Percentiles rank a stretch among this genome's conserved stretches.
These are phyloP conservation scores for Clavispora asparagi DNA, from an alignment of 805 yeast species.

Conservation along the genomic window DNA sequence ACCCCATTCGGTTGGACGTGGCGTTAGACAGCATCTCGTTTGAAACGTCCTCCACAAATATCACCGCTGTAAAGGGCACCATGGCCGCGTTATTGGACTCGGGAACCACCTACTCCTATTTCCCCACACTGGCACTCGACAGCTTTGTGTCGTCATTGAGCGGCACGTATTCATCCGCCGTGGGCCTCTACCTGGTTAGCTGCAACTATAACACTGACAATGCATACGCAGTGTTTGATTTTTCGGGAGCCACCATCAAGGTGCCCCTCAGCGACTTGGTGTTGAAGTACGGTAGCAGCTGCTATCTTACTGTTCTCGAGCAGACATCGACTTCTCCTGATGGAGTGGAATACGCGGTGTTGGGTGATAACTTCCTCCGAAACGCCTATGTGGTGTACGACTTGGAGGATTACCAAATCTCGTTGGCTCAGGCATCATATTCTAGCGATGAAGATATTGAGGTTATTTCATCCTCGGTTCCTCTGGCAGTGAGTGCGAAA, in stretches of 20 bases:
- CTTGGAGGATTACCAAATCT: slow-evolving; percentile 50
- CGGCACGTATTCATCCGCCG: background rate
- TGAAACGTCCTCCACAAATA: slow-evolving; percentile 8
- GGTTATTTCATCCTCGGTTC: slow-evolving; percentile 40
- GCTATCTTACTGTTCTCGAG: slow-evolving; percentile 25
- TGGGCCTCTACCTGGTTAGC: slow-evolving; percentile 6
- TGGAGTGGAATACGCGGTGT: slow-evolving; percentile 23
- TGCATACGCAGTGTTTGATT: slow-evolving; percentile 31
- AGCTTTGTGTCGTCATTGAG: slow-evolving; percentile 10
- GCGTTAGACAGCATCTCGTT: slow-evolving; percentile 38
- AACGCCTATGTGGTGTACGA: slow-evolving; percentile 64
- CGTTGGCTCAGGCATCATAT: slow-evolving; percentile 43
- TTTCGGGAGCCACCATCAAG: slow-evolving; percentile 51
- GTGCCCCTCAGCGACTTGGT: slow-evolving; percentile 41
- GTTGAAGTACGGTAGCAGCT: slow-evolving; percentile 12
- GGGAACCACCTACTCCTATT: slow-evolving; percentile 47
- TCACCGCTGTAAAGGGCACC: slow-evolving; percentile 2
- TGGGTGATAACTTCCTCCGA: slow-evolving; percentile 66
- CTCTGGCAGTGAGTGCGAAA: slow-evolving; percentile 46
- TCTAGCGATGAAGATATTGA: slow-evolving; percentile 38
- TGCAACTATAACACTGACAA: slow-evolving; percentile 9
- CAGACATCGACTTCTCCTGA: slow-evolving; percentile 37
- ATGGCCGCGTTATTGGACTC: slow-evolving; percentile 39
- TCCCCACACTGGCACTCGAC: slow-evolving; percentile 34
- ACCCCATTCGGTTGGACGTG: slow-evolving; percentile 45